Evolutionary conservation across 2,329 filamentous ascomycete genomes (phyloP), one percentile per base, ranked within the genome.

Genomic region (Lomentospora prolificans): DNA sequence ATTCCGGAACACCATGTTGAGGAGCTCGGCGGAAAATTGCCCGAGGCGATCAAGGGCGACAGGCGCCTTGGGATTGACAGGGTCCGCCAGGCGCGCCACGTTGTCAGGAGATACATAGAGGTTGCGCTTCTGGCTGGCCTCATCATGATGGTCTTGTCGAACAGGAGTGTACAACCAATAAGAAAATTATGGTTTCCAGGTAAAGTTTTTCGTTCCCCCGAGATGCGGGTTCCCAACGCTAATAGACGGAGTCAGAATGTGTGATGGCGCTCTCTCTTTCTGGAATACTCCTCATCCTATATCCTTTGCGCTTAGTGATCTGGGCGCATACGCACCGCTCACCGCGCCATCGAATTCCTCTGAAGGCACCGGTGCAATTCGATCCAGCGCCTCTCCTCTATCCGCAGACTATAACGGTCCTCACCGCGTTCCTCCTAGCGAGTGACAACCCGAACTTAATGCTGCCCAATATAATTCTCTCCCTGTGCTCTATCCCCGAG

Each of bases 381-480:
- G 92, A 97, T 65, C 91, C 90, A 2, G 92, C 92, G 5, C 89
- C 91, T 9, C 76, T 96, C n/a, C 70, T 96, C 57, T 97, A 96
- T 66, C 92, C 92, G 17, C 79, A 86, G 4, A 70, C 85, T 2
- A 76, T 96, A 28, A 89, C 91, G 1, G 71, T 91, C 14, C 76
- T 91, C 50, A 86, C 94, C 27, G 84, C 90, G 1, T 73, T 94
- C 3, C 84, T 91, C 8, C 76, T 96, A 44, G 81, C 84, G 6
- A 75, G 78, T 53, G 77, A 80, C 51, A 82, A 81, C 50, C 75
- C 79, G 3, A 75, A 76, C 14, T 75, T 84, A 10, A 67, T 96
- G 19, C 71, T 95, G 6, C 85, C 87, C 2, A 96, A 94, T 64
- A 80, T 96, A 39, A 77, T 95, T n/a, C 79, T 96, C 52, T 82